Evolutionary conservation across 1,284 basidiomycete species (phyloP).

Genomic region (Apiotrichum sp.): DNA sequence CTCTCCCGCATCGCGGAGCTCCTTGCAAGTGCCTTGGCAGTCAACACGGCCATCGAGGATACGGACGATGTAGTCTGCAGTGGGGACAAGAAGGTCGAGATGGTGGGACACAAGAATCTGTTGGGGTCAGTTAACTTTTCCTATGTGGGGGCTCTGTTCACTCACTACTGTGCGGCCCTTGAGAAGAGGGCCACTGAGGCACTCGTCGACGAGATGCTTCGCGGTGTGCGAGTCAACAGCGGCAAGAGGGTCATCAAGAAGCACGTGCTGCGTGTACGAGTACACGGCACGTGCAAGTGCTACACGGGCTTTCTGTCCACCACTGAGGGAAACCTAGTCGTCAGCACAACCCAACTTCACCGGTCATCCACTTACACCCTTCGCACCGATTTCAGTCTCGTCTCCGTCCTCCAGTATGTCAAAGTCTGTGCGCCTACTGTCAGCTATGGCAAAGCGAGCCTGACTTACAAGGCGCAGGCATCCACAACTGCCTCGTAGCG

Average conservation of each 20-base stretch:
- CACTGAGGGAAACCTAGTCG: constrained; percentile 49
- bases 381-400: constrained; percentile 62
- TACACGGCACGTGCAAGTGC: constrained; percentile 53
- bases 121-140: neutral
- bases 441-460: neutral
- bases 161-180: constrained; percentile 58
- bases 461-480: constrained; percentile 63
- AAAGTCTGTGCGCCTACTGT: constrained; percentile 54
- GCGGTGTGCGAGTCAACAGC: constrained; percentile 87
- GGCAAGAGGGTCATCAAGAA: constrained; percentile 82
- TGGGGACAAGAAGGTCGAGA: constrained; percentile 62
- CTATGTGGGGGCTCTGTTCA: neutral
- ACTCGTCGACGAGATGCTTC: constrained; percentile 61
- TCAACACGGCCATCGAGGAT: constrained; percentile 58
- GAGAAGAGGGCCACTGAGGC: constrained; percentile 60
- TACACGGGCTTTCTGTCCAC: constrained; percentile 73
- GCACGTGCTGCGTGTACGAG: constrained; percentile 57
- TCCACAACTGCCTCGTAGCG: constrained; percentile 69
- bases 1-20: constrained; percentile 54
- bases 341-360: constrained; percentile 5
- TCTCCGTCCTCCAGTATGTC: constrained; percentile 73
- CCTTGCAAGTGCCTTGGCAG: constrained; percentile 55
- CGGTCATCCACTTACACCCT: constrained; percentile 53
- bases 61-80: constrained; percentile 60
- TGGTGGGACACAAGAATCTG: constrained; percentile 79